These are phyloP conservation scores for Lentinula lateritia DNA, from an alignment of 768 basidiomycete genomes.

Conservation along the genomic window DNA sequence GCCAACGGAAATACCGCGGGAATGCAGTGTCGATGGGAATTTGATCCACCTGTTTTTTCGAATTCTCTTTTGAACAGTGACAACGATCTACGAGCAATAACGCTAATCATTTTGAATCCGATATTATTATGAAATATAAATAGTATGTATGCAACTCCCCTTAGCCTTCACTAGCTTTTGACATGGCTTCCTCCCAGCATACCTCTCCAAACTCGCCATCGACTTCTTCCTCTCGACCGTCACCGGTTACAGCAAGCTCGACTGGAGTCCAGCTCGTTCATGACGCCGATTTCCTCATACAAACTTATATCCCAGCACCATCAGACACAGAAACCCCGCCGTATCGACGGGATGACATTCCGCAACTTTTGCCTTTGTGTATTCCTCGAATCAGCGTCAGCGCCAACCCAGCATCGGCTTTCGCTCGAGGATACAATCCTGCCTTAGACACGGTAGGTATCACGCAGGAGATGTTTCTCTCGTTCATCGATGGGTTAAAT, in stretches of 20 bases:
- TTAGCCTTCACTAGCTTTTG: too few relatives aligned
- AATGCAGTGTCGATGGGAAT: neutral
- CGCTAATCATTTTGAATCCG: too few relatives aligned
- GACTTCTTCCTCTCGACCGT: neutral
- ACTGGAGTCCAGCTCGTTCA: slow-evolving; percentile 3
- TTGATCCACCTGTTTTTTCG: neutral
- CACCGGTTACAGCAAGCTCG: neutral
- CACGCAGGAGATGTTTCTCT: slow-evolving; percentile 14
- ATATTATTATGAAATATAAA: too few relatives aligned
- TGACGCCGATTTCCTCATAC: slow-evolving; percentile 8
- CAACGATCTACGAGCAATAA: neutral
- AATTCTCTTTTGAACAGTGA: neutral
- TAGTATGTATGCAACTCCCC: too few relatives aligned
- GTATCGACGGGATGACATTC: neutral
- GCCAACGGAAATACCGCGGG: neutral
- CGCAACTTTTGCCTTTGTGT: slow-evolving; percentile 14
- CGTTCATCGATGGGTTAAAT: slow-evolving; percentile 19
- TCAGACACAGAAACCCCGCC: neutral
- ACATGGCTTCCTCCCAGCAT: neutral
- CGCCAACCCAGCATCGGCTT: slow-evolving; percentile 14
- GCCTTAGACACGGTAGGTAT: slow-evolving; percentile 13
- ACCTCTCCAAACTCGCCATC: neutral
- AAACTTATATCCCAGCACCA: slow-evolving; percentile 5
- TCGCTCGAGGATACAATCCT: slow-evolving; percentile 15
- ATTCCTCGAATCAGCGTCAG: slow-evolving; percentile 16